These are phyloP conservation scores for Nicotiana tabacum DNA, from an alignment of 257 asterid genomes.

Conservation along the genomic window DNA sequence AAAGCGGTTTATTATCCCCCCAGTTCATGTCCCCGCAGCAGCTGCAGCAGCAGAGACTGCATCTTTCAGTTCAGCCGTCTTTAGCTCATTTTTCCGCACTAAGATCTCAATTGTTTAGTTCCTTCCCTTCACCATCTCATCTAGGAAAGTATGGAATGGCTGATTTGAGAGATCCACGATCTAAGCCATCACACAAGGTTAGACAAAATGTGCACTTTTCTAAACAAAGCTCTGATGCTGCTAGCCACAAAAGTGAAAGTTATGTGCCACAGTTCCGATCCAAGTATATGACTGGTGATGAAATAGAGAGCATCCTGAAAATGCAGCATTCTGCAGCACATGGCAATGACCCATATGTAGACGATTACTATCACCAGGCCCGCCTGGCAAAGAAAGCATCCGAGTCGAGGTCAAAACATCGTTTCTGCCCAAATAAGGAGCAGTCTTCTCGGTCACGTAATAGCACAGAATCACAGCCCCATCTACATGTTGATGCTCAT, in stretches of 20 bases:
- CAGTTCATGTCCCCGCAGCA: conserved; percentile 44
- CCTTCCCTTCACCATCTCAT: conserved; percentile 71
- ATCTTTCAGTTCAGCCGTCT: conserved; percentile 57
- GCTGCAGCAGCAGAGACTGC: conserved; percentile 50
- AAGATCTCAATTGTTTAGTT: conserved; percentile 53
- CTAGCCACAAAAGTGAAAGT: conserved; percentile 18
- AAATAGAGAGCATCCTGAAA: conserved; percentile 27
- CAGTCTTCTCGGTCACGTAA: conserved; percentile 20
- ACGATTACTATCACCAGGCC: conserved; percentile 32
- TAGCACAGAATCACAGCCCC: conserved; percentile 21
- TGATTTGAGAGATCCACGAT: conserved; percentile 21
- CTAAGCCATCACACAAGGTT: conserved; percentile 17
- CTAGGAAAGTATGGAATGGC: conserved; percentile 33
- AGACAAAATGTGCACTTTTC: conserved; percentile 18
- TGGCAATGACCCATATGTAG: conserved; percentile 27
- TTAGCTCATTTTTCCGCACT: conserved; percentile 54
- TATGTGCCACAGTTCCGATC: conserved; percentile 23
- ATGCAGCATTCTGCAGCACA: conserved; percentile 29
- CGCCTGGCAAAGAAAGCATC: conserved; percentile 23
- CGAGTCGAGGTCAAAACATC: conserved; percentile 17
- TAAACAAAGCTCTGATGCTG: conserved; percentile 18
- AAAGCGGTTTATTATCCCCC: conserved; percentile 47
- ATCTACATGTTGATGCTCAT: conserved; percentile 31
- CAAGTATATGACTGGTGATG: conserved; percentile 30
- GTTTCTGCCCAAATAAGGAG: conserved; percentile 24